phyloP scores from a whole-genome alignment of 2,329 filamentous ascomycete genomes.

The Dichotomopilus funicola region DNA sequence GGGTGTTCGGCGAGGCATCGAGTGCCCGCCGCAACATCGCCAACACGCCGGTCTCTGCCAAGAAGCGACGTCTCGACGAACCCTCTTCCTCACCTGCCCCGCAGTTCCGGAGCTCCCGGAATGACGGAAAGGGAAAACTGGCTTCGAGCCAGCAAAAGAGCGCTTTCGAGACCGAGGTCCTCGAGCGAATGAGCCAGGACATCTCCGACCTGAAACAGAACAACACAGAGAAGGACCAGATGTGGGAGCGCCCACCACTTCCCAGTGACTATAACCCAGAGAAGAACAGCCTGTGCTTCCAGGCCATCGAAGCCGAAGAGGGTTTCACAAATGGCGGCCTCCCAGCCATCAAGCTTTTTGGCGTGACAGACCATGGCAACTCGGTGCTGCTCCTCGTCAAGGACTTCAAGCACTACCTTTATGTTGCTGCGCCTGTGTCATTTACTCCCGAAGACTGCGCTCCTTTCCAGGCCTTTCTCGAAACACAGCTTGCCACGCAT shows the following conservation, averaged over 20 bases:
- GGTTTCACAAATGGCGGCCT: constrained; percentile 71
- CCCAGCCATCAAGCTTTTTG: constrained; percentile 83
- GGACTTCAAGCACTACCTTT: constrained; percentile 93
- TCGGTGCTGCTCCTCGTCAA: constrained; percentile 94
- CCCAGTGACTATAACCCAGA: constrained; percentile 44
- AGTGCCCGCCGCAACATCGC: constrained; percentile 56
- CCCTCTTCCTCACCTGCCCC: constrained; percentile 49
- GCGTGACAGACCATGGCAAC: constrained; percentile 76
- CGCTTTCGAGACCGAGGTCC: constrained; percentile 84
- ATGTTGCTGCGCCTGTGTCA: constrained; percentile 76
- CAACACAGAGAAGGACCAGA: constrained; percentile 88
- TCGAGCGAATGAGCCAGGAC: constrained; percentile 94
- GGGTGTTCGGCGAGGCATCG: constrained; percentile 62
- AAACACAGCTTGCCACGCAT: constrained; percentile 68
- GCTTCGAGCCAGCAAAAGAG: constrained; percentile 79
- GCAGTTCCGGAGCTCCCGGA: constrained; percentile 57
- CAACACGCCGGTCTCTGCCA: constrained; percentile 51
- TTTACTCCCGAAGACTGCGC: constrained; percentile 76
- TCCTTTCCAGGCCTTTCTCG: constrained; percentile 72
- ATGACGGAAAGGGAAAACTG: constrained; percentile 47
- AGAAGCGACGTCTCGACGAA: constrained; percentile 77
- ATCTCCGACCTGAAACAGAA: constrained; percentile 77
- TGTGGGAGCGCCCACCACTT: constrained; percentile 64
- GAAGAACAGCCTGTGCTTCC: constrained; percentile 72
- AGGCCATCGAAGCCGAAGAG: constrained; percentile 93